These are phyloP conservation scores for Arthrinium puccinioides DNA, from an alignment of 2,329 filamentous ascomycete genomes.

Conservation along the genomic window DNA sequence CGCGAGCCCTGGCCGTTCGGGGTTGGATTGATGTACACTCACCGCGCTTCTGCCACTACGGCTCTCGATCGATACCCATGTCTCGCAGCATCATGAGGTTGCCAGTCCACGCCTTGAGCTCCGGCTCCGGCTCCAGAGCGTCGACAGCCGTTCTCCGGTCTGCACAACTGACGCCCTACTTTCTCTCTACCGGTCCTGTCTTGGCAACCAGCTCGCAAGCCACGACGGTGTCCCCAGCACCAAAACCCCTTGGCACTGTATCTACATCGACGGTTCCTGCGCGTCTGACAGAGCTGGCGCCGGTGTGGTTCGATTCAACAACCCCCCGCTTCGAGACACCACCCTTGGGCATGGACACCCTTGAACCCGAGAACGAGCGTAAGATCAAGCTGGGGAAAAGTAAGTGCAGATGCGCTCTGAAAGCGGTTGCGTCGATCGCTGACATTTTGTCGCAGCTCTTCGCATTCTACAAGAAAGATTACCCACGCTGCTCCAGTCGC, in stretches of 20 bases:
- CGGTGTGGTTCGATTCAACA: slow-evolving; percentile 37
- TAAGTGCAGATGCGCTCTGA: slow-evolving; percentile 25
- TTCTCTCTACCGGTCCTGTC: slow-evolving; percentile 11
- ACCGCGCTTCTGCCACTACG: slow-evolving; percentile 14
- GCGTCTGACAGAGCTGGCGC: slow-evolving; percentile 27
- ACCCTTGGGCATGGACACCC: slow-evolving; percentile 10
- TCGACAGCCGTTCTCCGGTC: too few relatives aligned
- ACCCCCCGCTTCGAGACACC: slow-evolving; percentile 19
- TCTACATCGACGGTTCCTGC: too few relatives aligned
- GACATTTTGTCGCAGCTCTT: slow-evolving; percentile 38
- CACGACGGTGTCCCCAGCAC: too few relatives aligned
- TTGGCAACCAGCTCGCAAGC: too few relatives aligned
- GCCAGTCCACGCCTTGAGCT: slow-evolving; percentile 19
- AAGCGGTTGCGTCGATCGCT: background rate
- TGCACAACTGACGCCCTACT: too few relatives aligned
- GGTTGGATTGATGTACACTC: slow-evolving; percentile 19
- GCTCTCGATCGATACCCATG: slow-evolving; percentile 26
- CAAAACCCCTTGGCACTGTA: slow-evolving; percentile 7
- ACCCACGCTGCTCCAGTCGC: slow-evolving; percentile 59
- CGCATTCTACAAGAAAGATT: slow-evolving; percentile 58
- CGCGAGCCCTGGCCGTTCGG: too few relatives aligned
- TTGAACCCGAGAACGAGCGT: slow-evolving; percentile 42
- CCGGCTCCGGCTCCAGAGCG: slow-evolving; percentile 9
- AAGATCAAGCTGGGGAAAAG: slow-evolving; percentile 59
- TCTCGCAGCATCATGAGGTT: slow-evolving; percentile 21